phyloP scores from a whole-genome alignment of 23 red algal genomes.

The Agarophyton chilense region DNA sequence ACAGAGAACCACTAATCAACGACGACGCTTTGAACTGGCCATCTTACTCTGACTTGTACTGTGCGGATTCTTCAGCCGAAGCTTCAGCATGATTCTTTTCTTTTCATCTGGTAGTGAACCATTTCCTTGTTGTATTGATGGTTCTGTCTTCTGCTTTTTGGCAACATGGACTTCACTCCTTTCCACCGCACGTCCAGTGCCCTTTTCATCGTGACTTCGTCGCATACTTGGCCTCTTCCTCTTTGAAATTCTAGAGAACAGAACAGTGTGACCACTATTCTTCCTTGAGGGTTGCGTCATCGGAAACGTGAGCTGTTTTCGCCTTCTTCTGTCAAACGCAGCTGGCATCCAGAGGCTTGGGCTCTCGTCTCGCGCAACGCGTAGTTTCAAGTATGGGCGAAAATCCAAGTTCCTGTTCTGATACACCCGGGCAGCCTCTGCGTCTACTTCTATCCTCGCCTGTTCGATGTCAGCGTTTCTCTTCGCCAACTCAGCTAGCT shows the following conservation, averaged over 20 bases:
- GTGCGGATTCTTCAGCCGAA: neutral
- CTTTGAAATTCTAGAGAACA: conserved; percentile 16
- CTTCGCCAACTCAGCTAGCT: conserved; percentile 25
- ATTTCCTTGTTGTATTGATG: neutral
- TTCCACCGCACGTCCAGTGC: neutral
- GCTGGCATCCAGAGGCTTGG: conserved; percentile 54
- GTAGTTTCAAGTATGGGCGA: conserved; percentile 42
- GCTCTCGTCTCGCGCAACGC: conserved; percentile 42
- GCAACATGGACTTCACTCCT: conserved; percentile 1
- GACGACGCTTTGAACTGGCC: neutral
- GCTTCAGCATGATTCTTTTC: neutral
- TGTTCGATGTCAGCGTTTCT: conserved; percentile 42
- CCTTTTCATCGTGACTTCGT: neutral
- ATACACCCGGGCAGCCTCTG: conserved; percentile 25
- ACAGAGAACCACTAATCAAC: neutral
- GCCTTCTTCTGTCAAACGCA: conserved; percentile 45
- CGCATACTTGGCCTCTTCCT: neutral
- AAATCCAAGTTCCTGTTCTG: conserved; percentile 52
- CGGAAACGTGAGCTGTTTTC: conserved; percentile 60
- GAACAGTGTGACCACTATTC: neutral
- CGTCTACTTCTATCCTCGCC: conserved; percentile 24
- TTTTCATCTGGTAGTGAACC: neutral
- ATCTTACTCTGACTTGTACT: neutral
- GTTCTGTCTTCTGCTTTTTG: conserved; percentile 29
- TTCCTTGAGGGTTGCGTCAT: conserved; percentile 46